These are phyloP conservation scores for Trypanosoma conorhini DNA, from an alignment of 208 protist species.

Conservation along the genomic window DNA sequence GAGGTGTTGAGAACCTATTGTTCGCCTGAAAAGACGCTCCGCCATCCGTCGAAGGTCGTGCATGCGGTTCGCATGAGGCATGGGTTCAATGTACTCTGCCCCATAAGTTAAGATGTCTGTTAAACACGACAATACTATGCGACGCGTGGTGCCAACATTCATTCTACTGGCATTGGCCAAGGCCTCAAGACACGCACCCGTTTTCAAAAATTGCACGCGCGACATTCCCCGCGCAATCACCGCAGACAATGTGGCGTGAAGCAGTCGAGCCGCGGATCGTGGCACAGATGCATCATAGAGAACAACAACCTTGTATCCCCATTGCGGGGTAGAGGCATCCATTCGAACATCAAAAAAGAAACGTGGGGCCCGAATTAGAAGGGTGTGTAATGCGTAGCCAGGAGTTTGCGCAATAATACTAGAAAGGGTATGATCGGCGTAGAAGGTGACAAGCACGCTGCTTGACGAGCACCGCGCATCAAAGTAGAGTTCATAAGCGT, in stretches of 20 bases:
- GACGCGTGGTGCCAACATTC: conserved; percentile 77
- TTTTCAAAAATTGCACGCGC: conserved; percentile 29
- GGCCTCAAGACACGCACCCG: conserved; percentile 51
- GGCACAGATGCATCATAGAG: conserved; percentile 66
- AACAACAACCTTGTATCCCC: conserved; percentile 82
- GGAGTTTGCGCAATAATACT: conserved; percentile 53
- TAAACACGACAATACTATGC: conserved; percentile 67
- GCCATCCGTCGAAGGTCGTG: conserved; percentile 76
- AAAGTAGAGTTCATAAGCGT: conserved; percentile 69
- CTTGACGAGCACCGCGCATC: conserved; percentile 59
- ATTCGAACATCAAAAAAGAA: conserved; percentile 73
- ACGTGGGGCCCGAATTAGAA: conserved; percentile 47
- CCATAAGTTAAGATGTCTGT: conserved; percentile 67
- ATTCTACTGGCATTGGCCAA: conserved; percentile 37
- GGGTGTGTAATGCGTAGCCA: conserved; percentile 49
- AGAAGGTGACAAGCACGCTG: conserved; percentile 65
- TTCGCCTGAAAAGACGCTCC: conserved; percentile 59
- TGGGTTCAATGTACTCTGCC: conserved; percentile 37
- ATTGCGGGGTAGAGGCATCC: conserved; percentile 57
- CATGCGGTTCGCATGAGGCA: conserved; percentile 35
- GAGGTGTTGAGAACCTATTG: conserved; percentile 33
- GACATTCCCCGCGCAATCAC: conserved; percentile 28
- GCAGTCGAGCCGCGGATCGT: conserved; percentile 57
- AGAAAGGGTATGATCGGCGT: conserved; percentile 46
- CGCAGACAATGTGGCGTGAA: conserved; percentile 51